These are phyloP conservation scores for Gastroboletus turbinatus DNA, from an alignment of 1,284 basidiomycete species.

Conservation along the genomic window DNA sequence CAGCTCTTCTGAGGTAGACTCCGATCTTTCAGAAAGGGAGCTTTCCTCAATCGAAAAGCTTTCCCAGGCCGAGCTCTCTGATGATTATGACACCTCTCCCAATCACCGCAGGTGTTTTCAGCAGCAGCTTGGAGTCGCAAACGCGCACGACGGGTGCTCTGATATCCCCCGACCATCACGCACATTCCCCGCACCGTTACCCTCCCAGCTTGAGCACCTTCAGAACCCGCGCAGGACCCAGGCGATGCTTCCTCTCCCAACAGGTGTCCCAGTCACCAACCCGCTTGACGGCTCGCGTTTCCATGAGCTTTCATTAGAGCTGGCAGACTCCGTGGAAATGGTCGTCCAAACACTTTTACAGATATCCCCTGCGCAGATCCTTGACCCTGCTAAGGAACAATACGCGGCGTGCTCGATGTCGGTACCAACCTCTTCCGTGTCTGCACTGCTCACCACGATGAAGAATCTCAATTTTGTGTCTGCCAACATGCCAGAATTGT, in stretches of 20 bases:
- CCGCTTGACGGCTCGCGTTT: conserved; percentile 44
- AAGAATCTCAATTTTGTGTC: conserved; percentile 89
- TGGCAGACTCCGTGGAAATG: conserved; percentile 86
- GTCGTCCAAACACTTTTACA: conserved; percentile 88
- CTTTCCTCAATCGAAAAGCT: conserved; percentile 29
- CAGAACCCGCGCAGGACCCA: conserved; percentile 56
- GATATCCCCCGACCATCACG: conserved; percentile 58
- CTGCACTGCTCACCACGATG: conserved; percentile 87
- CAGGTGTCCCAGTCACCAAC: not conserved
- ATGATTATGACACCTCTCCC: conserved; percentile 31
- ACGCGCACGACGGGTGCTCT: conserved; percentile 24
- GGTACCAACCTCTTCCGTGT: conserved; percentile 81
- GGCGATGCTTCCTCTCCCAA: conserved; percentile 1
- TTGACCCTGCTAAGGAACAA: conserved; percentile 90
- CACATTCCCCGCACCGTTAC: conserved; percentile 69
- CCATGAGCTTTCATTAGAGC: conserved; percentile 71
- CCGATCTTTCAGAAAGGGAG: conserved; percentile 47
- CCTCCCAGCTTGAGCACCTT: conserved; percentile 66
- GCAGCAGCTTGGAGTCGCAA: conserved; percentile 25
- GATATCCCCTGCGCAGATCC: conserved; percentile 82
- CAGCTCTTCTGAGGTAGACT: conserved; percentile 52
- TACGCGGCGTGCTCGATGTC: conserved; percentile 84
- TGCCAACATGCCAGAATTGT: conserved; percentile 66
- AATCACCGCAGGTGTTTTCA: conserved; percentile 27
- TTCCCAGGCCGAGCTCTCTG: conserved; percentile 35